Evolutionary conservation across 1,139 yeast genomes (phyloP).

Genomic region (Fermentozyma sake): DNA sequence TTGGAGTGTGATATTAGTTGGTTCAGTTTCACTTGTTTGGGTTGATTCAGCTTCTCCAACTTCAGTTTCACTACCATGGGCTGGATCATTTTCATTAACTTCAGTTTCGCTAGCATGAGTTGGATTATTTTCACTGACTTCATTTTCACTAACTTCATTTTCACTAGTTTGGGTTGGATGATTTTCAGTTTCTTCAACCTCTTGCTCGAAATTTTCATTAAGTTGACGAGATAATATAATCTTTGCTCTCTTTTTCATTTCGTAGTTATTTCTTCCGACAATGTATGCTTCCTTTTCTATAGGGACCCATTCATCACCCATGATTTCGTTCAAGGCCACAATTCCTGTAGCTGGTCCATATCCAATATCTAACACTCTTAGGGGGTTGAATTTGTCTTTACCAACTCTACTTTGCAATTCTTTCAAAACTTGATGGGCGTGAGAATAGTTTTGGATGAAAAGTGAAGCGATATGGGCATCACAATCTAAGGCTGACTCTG

Average conservation of each 20-base stretch:
- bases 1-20: no score
- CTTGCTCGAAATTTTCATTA: slow-evolving; percentile 38
- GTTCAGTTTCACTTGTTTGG: no score
- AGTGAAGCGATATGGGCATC: slow-evolving; percentile 81
- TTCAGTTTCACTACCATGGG: slow-evolving; percentile 2
- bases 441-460: slow-evolving; percentile 82
- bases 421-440: slow-evolving; percentile 58
- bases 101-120: slow-evolving; percentile 10
- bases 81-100: slow-evolving; percentile 8
- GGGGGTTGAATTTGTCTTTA: slow-evolving; percentile 52
- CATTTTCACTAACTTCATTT: slow-evolving; percentile 4
- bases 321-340: slow-evolving; percentile 77
- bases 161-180: no score
- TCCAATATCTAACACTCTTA: slow-evolving; percentile 71
- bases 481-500: slow-evolving; percentile 55
- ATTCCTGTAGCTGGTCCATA: slow-evolving; percentile 94
- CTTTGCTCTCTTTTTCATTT: slow-evolving; percentile 80
- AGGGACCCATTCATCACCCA: slow-evolving; percentile 63
- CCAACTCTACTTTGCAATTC: slow-evolving; percentile 61
- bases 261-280: slow-evolving; percentile 54
- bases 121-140: slow-evolving; percentile 10
- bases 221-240: slow-evolving; percentile 67
- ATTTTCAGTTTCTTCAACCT: slow-evolving; percentile 12
- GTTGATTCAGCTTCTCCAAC: slow-evolving; percentile 12
- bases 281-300: slow-evolving; percentile 66